phyloP scores from a whole-genome alignment of 495 filamentous ascomycete genomes.

The Podospora tetraspora region DNA sequence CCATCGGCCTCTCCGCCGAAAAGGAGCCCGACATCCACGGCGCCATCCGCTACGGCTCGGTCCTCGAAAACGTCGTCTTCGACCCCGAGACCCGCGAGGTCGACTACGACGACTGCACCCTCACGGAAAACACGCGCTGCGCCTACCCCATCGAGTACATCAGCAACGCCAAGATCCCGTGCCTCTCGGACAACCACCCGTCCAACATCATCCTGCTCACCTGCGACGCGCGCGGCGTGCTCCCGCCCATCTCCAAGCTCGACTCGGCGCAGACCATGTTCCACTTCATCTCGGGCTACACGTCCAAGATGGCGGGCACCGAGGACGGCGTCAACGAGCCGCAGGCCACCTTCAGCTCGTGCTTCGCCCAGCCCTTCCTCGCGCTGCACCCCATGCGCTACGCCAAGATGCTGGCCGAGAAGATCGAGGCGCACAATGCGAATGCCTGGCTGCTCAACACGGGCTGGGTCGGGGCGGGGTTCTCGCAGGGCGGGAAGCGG shows the following conservation, averaged over 20 bases:
- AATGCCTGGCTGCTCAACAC: conserved; percentile 99
- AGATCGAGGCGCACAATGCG: conserved; percentile 90
- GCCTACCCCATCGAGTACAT: conserved; percentile 99
- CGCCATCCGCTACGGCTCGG: conserved; percentile 93
- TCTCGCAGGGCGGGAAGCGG: conserved; percentile 90
- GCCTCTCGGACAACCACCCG: conserved; percentile 79
- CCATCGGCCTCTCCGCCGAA: conserved; percentile 93
- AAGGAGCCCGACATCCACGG: conserved; percentile 98
- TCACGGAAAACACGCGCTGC: conserved; percentile 97
- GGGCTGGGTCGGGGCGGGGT: conserved; percentile 96
- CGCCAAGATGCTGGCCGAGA: conserved; percentile 94
- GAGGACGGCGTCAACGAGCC: conserved; percentile 96
- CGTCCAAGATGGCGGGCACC: conserved; percentile 99
- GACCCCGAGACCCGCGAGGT: conserved; percentile 82
- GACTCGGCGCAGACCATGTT: conserved; percentile 97
- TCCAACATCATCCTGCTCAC: conserved; percentile 97
- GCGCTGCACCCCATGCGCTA: conserved; percentile 99
- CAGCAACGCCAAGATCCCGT: conserved; percentile 96
- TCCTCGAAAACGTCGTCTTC: conserved; percentile 98
- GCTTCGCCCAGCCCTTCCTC: conserved; percentile 99
- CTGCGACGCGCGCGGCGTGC: conserved; percentile 94
- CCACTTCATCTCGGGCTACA: conserved; percentile 99
- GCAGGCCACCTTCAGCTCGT: conserved; percentile 97
- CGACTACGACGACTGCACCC: conserved; percentile 88
- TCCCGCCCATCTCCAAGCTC: conserved; percentile 97